Base-by-base conservation (phyloP, 2,329 filamentous ascomycete genomes). In the Cladophialophora psammophila region DNA sequence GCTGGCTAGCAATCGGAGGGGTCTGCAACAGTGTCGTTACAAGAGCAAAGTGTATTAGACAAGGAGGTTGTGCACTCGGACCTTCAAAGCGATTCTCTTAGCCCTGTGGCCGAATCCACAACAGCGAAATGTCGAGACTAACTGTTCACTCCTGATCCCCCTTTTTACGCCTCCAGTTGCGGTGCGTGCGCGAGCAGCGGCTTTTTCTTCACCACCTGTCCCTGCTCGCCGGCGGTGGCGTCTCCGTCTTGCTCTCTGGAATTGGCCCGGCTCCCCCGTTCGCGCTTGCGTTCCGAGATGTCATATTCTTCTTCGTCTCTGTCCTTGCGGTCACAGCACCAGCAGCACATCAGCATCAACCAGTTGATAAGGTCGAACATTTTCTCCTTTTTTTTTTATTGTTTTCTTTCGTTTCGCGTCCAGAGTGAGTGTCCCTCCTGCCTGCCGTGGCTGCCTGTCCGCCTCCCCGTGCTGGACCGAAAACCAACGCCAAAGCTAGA, bases 281-380 rank as follows among this genome's bases (percentile, higher is more conserved):
- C 48, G 31, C 36, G 20, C 34, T 60, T 48, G 31, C 38, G 34
- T 5, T 67, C 60, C 12, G 54, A 32, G 5, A 42, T 26, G 9
- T 65, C 66, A 20, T 68, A 65, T 34, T 63, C 66, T 26, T 63
- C 48, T 36, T 65, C 62, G 9, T 65, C 57, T 15, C 60, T 38
- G 34, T 42, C 54, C 36, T 64, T 68, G 18, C 52, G 26, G n/a
- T 58, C 61, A 20, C 58, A 65, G 34, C 66, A 65, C 62, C 62
- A 68, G 58, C 63, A 68, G 53, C 66, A 68, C 63, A 68, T 62
- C 7, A 68, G 50, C 52, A 65, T 38, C 57, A 64, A 63, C 58
- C 59, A 68, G 31, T 60, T 57, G 20, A 65, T n/a, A 3, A 63
- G 54, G 35, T 68, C 62, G 58, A 68, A 65, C 34, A 42, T 53